Evolutionary conservation across 768 basidiomycete species (phyloP), one percentile per base, ranked within the genome.

Genomic region (Gloeostereum incarnatum): DNA sequence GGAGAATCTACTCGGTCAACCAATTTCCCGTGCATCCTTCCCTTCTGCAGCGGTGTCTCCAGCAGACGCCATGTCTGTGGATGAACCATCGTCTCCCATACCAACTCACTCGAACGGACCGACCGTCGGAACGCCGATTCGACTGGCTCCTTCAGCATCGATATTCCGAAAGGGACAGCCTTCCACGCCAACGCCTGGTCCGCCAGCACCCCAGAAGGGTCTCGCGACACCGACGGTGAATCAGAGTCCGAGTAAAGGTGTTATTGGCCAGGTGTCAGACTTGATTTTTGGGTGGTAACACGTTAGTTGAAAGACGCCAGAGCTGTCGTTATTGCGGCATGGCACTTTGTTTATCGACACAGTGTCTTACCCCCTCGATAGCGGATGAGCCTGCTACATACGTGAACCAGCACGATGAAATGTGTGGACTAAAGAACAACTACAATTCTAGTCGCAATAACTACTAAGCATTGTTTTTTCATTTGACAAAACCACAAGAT

Each of bases 281-380:
- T 53, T 86, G 45, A 78, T 89, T 34, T 88, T 86, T 52, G 84
- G 84, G 11, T 88, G 84, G 84, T 88, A 74, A n/a, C n/a, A n/a
- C n/a, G n/a, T n/a, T n/a, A n/a, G n/a, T n/a, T n/a, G n/a, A n/a
- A n/a, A n/a, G n/a, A n/a, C n/a, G n/a, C n/a, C n/a, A n/a, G n/a
- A n/a, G n/a, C n/a, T n/a, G n/a, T n/a, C n/a, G n/a, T n/a, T n/a
- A n/a, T n/a, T n/a, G n/a, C n/a, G n/a, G n/a, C n/a, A n/a, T n/a
- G n/a, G n/a, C n/a, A n/a, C n/a, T n/a, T n/a, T n/a, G n/a, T n/a
- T n/a, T n/a, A n/a, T n/a, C n/a, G n/a, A n/a, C n/a, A n/a, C n/a
- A n/a, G n/a, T n/a, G n/a, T n/a, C n/a, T n/a, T n/a, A n/a, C n/a
- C n/a, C n/a, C n/a, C n/a, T n/a, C n/a, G n/a, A n/a, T n/a, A n/a